Base-by-base conservation (phyloP, 106 monocot genomes). In the Ottelia alismoides region DNA sequence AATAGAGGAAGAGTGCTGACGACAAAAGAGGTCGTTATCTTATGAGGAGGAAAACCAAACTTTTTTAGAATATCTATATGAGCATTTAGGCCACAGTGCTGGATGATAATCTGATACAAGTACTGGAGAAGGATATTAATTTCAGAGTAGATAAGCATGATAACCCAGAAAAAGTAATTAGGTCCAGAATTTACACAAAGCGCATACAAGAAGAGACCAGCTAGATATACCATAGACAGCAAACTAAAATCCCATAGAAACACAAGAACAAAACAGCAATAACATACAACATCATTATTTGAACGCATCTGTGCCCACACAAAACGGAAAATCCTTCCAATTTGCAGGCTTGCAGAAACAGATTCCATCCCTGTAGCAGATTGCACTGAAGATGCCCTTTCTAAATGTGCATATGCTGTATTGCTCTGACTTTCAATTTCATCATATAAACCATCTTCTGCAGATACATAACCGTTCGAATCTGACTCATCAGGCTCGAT, bases 211-310 rank as follows among this genome's bases (percentile, higher is more conserved):
- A 88, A 96, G 70, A 93, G 83, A 66, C 83, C 80, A 21, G 74
- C 87, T 25, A 93, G 63, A 47, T 87, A 93, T 27, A 82, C 67
- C 96, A 96, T 89, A 1, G 96, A 96, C 19, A 85, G 65, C 61
- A 96, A 72, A 52, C 89, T 89, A 26, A 89, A 96, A 67, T 96
- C 80, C 89, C 96, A 89, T 16, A 96, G 78, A 47, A 96, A 96
- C 14, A 85, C 78, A 30, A 96, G 28, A 57, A 96, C 52, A 68
- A 96, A 96, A 46, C 70, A 96, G 51, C 81, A 81, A 63, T 96
- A 96, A 52, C 96, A 96, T 21, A 96, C 96, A 65, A 87, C 63
- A 67, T 96, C 96, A 60, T 96, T 89, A 61, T 96, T 96, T 25
- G 88, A 76, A 53, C 96, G 70, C 89, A 96, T 96, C 49, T 89